Evolutionary conservation across 2,329 filamentous ascomycete genomes (phyloP).

Genomic region (Trichoderma sp.): DNA sequence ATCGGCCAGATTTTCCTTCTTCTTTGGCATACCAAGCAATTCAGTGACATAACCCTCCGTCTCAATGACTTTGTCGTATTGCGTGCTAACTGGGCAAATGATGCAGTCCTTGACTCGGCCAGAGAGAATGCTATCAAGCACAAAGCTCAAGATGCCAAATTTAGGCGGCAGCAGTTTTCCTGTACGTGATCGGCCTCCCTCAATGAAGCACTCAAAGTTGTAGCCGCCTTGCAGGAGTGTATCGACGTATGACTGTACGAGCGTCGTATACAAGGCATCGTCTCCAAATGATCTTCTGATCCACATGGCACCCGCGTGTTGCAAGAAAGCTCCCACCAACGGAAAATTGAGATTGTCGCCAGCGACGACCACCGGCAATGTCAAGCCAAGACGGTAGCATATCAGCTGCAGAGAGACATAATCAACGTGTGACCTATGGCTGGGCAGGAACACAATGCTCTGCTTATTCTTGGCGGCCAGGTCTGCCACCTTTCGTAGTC

Average conservation of each 20-base stretch:
- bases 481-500: conserved; percentile 79
- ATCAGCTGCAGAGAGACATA: conserved; percentile 95
- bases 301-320: conserved; percentile 97
- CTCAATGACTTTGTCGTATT: conserved; percentile 99
- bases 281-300: conserved; percentile 92
- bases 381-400: conserved; percentile 89
- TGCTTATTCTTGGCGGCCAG: conserved; percentile 85
- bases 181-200: conserved; percentile 88
- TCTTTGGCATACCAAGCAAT: conserved; percentile 89
- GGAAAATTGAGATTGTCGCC: conserved; percentile 98
- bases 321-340: conserved; percentile 83
- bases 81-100: conserved; percentile 93
- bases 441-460: conserved; percentile 93
- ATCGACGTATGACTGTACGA: conserved; percentile 97
- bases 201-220: conserved; percentile 97
- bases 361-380: conserved; percentile 86
- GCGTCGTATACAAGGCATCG: conserved; percentile 83
- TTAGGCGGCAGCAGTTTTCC: conserved; percentile 94
- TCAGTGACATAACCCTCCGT: conserved; percentile 97
- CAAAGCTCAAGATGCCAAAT: conserved; percentile 90
- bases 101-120: conserved; percentile 88
- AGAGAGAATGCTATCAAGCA: conserved; percentile 86
- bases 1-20: conserved; percentile 88
- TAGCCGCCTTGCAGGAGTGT: conserved; percentile 86
- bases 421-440: conserved; percentile 92